phyloP scores from a whole-genome alignment of 169 alveolate species.

The Cardiosporidium cionae region DNA sequence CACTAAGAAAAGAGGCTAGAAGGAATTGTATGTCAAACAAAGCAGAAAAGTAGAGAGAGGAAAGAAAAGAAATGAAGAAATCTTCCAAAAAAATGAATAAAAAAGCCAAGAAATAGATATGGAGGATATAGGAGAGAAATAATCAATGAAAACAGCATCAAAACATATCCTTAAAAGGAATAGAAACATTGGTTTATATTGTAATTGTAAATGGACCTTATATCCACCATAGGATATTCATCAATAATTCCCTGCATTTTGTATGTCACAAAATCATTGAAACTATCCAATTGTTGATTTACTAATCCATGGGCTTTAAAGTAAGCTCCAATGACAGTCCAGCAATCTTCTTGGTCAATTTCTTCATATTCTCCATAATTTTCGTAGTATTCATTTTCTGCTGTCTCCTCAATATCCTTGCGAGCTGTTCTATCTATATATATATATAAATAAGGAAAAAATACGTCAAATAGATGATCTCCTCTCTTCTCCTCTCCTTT shows the following conservation, averaged over 20 bases:
- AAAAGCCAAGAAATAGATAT: background rate
- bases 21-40: background rate
- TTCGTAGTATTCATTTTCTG: background rate
- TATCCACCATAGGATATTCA: conserved; percentile 84
- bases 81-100: too few relatives aligned
- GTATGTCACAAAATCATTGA: conserved; percentile 86
- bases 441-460: too few relatives aligned
- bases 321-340: conserved; percentile 27
- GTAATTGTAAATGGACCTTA: conserved; percentile 29
- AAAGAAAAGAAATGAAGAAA: too few relatives aligned
- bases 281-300: conserved; percentile 90
- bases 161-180: background rate
- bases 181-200: background rate
- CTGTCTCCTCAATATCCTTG: background rate
- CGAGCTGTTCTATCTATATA: too few relatives aligned
- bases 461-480: too few relatives aligned
- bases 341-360: conserved; percentile 26
- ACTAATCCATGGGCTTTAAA: conserved; percentile 77
- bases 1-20: background rate
- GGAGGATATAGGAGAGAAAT: background rate
- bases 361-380: conserved; percentile 3
- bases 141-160: background rate
- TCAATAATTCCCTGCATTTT: conserved; percentile 86
- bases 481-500: too few relatives aligned
- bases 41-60: background rate